phyloP scores from a whole-genome alignment of 768 basidiomycete species.

The Lactarius vividus region DNA sequence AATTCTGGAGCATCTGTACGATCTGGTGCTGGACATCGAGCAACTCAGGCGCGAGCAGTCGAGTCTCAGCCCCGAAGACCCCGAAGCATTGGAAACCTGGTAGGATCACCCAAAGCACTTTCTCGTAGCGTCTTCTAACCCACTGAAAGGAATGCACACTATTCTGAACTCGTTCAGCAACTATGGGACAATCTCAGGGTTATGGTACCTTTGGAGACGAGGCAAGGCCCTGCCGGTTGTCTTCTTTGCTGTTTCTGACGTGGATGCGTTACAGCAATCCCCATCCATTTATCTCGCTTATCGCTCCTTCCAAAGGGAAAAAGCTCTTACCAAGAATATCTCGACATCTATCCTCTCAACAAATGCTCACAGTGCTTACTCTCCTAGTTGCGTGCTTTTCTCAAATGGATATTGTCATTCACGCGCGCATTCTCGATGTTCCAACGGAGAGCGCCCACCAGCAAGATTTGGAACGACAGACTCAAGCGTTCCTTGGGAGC shows the following conservation, averaged over 20 bases:
- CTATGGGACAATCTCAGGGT: constrained; percentile 83
- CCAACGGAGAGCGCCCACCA: constrained; percentile 59
- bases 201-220: constrained; percentile 91
- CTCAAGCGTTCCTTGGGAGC: constrained; percentile 81
- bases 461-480: constrained; percentile 79
- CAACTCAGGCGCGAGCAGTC: constrained; percentile 82
- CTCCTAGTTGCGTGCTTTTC: constrained; percentile 92
- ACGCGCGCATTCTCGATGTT: constrained; percentile 70
- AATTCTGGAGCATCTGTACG: constrained; percentile 82
- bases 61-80: constrained; percentile 52
- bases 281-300: constrained; percentile 93
- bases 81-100: constrained; percentile 44
- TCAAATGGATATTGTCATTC: constrained; percentile 86
- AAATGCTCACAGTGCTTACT: constrained; percentile 84
- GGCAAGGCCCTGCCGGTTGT: constrained; percentile 44
- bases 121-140: neutral
- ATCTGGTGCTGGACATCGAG: constrained; percentile 78
- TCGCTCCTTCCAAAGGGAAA: constrained; percentile 89
- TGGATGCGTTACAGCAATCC: constrained; percentile 57
- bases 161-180: constrained; percentile 56
- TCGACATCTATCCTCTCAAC: constrained; percentile 72
- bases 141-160: constrained; percentile 51
- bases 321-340: constrained; percentile 85
- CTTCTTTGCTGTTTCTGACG: neutral
- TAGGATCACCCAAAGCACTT: neutral